Base-by-base conservation (phyloP, 169 alveolate genomes). In the Cryptosporidium bovis region DNA sequence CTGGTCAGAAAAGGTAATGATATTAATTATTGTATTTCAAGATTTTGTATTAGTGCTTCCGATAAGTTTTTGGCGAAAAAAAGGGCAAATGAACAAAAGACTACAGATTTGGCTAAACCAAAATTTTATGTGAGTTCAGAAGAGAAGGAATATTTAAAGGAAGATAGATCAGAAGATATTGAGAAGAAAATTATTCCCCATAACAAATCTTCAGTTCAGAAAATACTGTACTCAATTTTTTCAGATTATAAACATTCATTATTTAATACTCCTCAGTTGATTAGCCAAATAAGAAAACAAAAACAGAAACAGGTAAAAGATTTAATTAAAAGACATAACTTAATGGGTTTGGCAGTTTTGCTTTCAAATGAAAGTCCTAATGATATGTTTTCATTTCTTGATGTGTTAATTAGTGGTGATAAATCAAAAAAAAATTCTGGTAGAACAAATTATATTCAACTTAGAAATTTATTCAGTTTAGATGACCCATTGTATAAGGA, bases 251-350 rank as follows among this genome's bases (percentile, higher is more conserved):
- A 55, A 69, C 7, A 27, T 27, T 56, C 67, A 6, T 56, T 69
- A 55, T 33, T 33, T 8, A 50, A 40, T 20, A 53, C 33, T 24
- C 50, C 20, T 51, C 31, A 53, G 7, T 34, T 34, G 27, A 53
- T 69, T 0, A 69, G 83, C 58, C 83, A 69, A 53, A 53, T 69
- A 51, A 69, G 83, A 53, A 69, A 53, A 18, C 18, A 65, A n/a
- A 69, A 53, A 16, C 83, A 69, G 16, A 20, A 15, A 34, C 36
- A 53, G 31, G 60, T 56, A 31, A 51, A 65, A 13, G 56, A 53
- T 12, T 31, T 69, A 44, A 55, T 69, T 13, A 16, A n/a, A 5
- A 69, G 18, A 7, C 51, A 33, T 13, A 66, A 69, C 12, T 53
- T 31, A 20, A 69, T 27, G 12, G 56, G 58, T 55, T 69, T 69